Conservation (phyloP, 345 rosid genomes). For the Excoecaria agallocha region DNA sequence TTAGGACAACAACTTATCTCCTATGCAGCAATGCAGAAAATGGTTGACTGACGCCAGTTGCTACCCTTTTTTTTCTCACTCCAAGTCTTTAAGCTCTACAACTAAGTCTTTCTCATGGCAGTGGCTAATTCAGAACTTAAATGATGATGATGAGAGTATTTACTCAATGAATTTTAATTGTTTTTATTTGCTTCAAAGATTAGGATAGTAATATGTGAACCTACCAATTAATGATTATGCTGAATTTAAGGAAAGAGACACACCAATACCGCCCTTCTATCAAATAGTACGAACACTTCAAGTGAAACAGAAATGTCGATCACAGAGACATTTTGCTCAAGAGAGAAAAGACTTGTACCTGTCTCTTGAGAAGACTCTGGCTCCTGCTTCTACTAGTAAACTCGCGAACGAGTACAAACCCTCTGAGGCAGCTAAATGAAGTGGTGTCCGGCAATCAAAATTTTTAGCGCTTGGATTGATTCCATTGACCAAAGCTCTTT, state of each 20-base stretch:
- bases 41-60: too few species aligned
- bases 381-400: conserved; percentile 63
- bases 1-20: not conserved
- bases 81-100: too few species aligned
- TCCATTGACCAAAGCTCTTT: conserved; percentile 53
- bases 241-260: not conserved
- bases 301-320: too few species aligned
- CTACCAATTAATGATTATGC: not conserved
- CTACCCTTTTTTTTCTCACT: too few species aligned
- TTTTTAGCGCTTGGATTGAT: conserved; percentile 66
- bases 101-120: too few species aligned
- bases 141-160: not conserved
- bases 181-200: not conserved
- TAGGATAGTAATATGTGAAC: not conserved
- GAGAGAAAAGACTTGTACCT: conserved; percentile 34
- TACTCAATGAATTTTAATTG: too few species aligned
- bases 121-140: too few species aligned
- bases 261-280: too few species aligned
- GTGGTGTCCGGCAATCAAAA: conserved; percentile 71
- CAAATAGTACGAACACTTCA: too few species aligned
- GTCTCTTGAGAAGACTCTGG: conserved; percentile 65
- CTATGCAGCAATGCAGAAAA: too few species aligned
- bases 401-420: conserved; percentile 45
- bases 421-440: conserved; percentile 81
- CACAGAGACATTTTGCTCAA: too few species aligned